phyloP scores from a whole-genome alignment of 257 asterid species.

The Solanum corneliomulleri region DNA sequence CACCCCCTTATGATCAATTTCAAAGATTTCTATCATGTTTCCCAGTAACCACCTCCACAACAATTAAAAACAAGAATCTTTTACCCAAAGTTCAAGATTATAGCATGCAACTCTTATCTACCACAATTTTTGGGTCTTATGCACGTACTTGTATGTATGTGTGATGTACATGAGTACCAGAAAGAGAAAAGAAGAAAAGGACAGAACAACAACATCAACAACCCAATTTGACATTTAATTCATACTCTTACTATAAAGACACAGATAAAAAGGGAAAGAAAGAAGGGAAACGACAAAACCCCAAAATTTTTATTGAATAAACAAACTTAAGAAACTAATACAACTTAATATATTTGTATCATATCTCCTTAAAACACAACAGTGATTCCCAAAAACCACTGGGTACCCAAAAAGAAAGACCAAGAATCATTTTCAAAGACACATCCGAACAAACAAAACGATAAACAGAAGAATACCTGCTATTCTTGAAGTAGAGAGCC shows the following conservation, averaged over 20 bases:
- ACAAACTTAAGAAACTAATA: neutral
- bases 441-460: neutral
- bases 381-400: neutral
- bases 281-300: neutral
- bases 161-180: neutral
- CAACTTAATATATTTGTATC: neutral
- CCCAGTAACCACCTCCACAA: neutral
- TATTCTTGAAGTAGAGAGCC: conserved; percentile 50
- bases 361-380: neutral
- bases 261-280: neutral
- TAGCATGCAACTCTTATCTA: neutral
- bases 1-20: neutral
- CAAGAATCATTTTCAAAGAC: neutral
- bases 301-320: neutral
- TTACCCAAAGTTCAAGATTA: neutral
- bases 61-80: neutral
- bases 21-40: neutral
- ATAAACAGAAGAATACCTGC: conserved; percentile 25
- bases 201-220: neutral
- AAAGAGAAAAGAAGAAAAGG: neutral
- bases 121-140: neutral
- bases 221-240: neutral
- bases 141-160: neutral
- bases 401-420: neutral
- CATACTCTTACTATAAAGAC: neutral